A percentile compares a stretch with the other conserved stretches of the same genome.
phyloP scores from a whole-genome alignment of 768 basidiomycete species.

The Royoungia palumana region DNA sequence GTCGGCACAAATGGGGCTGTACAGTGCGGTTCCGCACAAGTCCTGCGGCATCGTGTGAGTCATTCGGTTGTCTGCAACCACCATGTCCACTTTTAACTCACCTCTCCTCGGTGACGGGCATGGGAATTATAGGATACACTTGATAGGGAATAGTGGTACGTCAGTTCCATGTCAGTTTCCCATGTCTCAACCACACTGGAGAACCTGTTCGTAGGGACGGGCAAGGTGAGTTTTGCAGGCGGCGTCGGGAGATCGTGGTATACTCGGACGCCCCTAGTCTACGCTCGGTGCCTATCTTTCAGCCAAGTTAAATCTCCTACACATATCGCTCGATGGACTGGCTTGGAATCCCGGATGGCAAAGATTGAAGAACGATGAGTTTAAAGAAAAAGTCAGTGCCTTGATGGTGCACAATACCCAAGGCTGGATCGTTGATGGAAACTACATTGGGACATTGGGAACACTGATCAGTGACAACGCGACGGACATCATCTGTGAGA shows the following conservation, averaged over 20 bases:
- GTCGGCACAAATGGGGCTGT: too few species aligned
- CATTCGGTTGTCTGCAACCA: background rate
- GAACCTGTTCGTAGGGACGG: conserved; percentile 30
- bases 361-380: conserved; percentile 26
- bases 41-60: background rate
- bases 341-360: conserved; percentile 52
- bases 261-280: conserved; percentile 32
- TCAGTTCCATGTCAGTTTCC: background rate
- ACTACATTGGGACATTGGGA: conserved; percentile 33
- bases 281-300: conserved; percentile 48
- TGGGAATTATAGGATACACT: conserved; percentile 45
- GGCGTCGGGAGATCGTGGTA: background rate
- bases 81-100: conserved; percentile 10
- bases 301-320: conserved; percentile 40
- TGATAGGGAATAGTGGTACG: conserved; percentile 55
- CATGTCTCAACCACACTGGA: background rate
- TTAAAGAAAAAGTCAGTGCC: conserved; percentile 14
- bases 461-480: conserved; percentile 35
- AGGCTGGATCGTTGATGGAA: conserved; percentile 58
- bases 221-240: conserved; percentile 34
- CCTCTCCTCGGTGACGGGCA: conserved; percentile 41
- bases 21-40: too few species aligned
- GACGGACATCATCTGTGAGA: conserved; percentile 55
- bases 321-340: conserved; percentile 45
- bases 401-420: conserved; percentile 28